A percentile compares a stretch with the other conserved stretches of the same genome.
Evolutionary conservation across 257 asterid genomes (phyloP).

Genomic region (Cinchona pubescens): DNA sequence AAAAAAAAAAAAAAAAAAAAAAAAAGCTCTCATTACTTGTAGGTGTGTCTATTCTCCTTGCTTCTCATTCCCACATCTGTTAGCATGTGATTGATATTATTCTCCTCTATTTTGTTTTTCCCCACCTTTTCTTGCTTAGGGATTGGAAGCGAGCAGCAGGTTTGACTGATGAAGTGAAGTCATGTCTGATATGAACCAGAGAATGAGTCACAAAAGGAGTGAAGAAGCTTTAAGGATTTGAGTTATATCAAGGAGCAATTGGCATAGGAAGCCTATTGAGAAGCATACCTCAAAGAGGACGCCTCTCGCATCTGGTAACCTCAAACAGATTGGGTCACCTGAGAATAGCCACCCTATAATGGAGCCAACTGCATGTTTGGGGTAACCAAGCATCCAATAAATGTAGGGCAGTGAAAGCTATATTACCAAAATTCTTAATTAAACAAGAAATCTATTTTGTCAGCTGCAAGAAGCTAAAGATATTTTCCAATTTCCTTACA

Average conservation of each 20-base stretch:
- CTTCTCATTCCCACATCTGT: not conserved
- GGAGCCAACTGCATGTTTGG: slow-evolving; percentile 79
- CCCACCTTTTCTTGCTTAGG: not conserved
- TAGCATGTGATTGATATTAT: not conserved
- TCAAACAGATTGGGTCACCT: slow-evolving; percentile 63
- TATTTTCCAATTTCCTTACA: slow-evolving; percentile 38
- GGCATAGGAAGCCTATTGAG: slow-evolving; percentile 45
- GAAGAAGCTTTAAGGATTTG: slow-evolving; percentile 11
- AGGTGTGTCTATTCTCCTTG: not conserved
- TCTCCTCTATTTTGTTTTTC: not conserved
- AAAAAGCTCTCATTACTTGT: not conserved
- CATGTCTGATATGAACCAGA: not conserved
- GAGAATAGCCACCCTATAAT: slow-evolving; percentile 56
- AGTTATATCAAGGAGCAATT: slow-evolving; percentile 13
- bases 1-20: not conserved
- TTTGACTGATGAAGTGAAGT: not conserved
- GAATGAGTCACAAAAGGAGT: not conserved
- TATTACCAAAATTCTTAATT: slow-evolving; percentile 5
- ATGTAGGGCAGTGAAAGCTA: slow-evolving; percentile 21
- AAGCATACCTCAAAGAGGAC: slow-evolving; percentile 95
- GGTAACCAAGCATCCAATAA: slow-evolving; percentile 53
- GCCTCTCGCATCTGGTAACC: slow-evolving; percentile 66
- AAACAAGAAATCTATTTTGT: slow-evolving; percentile 6
- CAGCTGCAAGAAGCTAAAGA: slow-evolving; percentile 4
- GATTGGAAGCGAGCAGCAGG: not conserved